Percentiles rank a stretch among this genome's conserved stretches.
These are phyloP conservation scores for Forsythia viridissima DNA, from an alignment of 257 asterid species.

Conservation along the genomic window DNA sequence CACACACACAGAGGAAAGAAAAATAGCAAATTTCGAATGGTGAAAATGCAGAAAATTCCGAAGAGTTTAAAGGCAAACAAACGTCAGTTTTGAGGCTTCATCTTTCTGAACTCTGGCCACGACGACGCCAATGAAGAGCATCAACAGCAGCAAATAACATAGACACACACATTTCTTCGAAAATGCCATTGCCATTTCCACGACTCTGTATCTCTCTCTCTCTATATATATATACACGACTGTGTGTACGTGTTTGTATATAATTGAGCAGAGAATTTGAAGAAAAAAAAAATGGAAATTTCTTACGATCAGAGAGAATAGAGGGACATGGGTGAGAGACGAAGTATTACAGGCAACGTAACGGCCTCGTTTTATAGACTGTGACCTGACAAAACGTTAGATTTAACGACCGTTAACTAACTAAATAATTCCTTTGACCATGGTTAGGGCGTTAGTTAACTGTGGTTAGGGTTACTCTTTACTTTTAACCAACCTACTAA, in stretches of 20 bases:
- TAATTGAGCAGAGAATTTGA: conserved; percentile 27
- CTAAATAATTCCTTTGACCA: conserved; percentile 20
- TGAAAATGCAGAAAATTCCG: conserved; percentile 6
- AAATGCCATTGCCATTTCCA: conserved; percentile 32
- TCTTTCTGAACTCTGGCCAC: conserved; percentile 36
- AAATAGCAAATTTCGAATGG: neutral
- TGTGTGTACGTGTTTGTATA: conserved; percentile 4
- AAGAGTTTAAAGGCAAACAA: neutral
- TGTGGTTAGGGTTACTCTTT: neutral
- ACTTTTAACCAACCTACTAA: conserved; percentile 30
- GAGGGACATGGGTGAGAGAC: conserved; percentile 28
- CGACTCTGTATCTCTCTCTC: neutral
- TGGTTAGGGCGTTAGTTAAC: conserved; percentile 20
- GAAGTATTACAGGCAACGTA: conserved; percentile 49
- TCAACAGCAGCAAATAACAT: conserved; percentile 41
- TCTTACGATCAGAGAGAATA: conserved; percentile 18
- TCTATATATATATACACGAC: conserved; percentile 7
- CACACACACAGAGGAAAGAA: neutral
- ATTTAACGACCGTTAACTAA: conserved; percentile 55
- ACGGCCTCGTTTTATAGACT: conserved; percentile 66
- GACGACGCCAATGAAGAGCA: conserved; percentile 45
- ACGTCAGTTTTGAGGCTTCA: conserved; percentile 45
- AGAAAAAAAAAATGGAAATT: conserved; percentile 5
- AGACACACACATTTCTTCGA: conserved; percentile 44
- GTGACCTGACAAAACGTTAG: conserved; percentile 31